These are phyloP conservation scores for Podospora anserina DNA, from an alignment of 495 filamentous ascomycete genomes.

Conservation along the genomic window DNA sequence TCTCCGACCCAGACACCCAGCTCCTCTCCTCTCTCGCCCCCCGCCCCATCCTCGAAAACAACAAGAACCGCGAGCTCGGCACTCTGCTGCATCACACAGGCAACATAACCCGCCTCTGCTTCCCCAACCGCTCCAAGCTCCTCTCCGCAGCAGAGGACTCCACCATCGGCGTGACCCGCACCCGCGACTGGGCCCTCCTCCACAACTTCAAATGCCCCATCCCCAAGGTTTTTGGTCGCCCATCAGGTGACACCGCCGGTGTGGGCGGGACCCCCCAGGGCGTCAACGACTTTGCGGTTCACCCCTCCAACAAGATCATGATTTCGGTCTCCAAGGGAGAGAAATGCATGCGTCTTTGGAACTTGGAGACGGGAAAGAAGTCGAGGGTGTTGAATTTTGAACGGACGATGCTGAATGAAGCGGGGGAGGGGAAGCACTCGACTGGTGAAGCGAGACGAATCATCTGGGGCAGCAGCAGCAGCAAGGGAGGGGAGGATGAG, in stretches of 20 bases:
- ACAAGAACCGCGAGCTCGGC: conserved; percentile 82
- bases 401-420: conserved; percentile 59
- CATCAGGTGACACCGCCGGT: conserved; percentile 85
- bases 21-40: conserved; percentile 59
- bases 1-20: conserved; percentile 44
- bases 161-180: conserved; percentile 78
- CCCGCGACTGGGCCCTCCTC: conserved; percentile 84
- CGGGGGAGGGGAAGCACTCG: conserved; percentile 71
- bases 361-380: conserved; percentile 93
- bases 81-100: conserved; percentile 80
- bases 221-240: conserved; percentile 76
- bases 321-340: conserved; percentile 86
- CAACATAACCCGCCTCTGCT: conserved; percentile 71
- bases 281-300: conserved; percentile 91
- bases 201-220: conserved; percentile 88
- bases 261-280: conserved; percentile 82
- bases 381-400: conserved; percentile 85
- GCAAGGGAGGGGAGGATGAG: conserved; percentile 63
- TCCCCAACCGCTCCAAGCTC: conserved; percentile 85
- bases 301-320: conserved; percentile 95
- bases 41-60: conserved; percentile 72
- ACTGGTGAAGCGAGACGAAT: conserved; percentile 82
- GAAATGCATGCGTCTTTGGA: conserved; percentile 90
- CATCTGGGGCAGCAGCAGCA: conserved; percentile 64
- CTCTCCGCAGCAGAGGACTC: conserved; percentile 82